Evolutionary conservation across 345 rosid genomes (phyloP).

Genomic region (Theobroma cacao): DNA sequence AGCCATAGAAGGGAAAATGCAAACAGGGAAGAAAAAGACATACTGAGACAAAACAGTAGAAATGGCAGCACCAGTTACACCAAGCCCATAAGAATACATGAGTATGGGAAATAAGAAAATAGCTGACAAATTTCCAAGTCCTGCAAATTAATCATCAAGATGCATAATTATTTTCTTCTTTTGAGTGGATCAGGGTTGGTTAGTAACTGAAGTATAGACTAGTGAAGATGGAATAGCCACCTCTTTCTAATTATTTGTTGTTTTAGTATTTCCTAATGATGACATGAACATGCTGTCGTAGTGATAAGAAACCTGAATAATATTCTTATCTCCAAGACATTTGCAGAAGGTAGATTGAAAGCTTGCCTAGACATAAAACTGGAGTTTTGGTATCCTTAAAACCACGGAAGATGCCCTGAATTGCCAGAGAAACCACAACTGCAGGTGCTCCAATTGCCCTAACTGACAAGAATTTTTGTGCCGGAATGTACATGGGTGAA

Average conservation of each 20-base stretch:
- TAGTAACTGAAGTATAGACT: background rate
- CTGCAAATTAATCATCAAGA: constrained; percentile 19
- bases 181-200: background rate
- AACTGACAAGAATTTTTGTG: constrained; percentile 29
- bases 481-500: constrained; percentile 34
- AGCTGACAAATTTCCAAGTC: constrained; percentile 35
- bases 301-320: too few relatives aligned
- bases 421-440: constrained; percentile 32
- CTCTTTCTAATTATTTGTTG: too few relatives aligned
- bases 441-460: constrained; percentile 42
- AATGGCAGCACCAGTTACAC: constrained; percentile 40
- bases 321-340: too few relatives aligned
- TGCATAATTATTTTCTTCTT: background rate
- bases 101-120: constrained; percentile 33
- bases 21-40: background rate
- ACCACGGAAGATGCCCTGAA: constrained; percentile 40
- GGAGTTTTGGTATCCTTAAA: constrained; percentile 42
- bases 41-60: constrained; percentile 40
- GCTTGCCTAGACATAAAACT: constrained; percentile 34
- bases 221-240: too few relatives aligned
- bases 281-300: too few relatives aligned
- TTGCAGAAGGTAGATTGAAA: background rate
- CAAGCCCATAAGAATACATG: constrained; percentile 28
- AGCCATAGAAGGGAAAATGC: background rate
- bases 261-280: too few relatives aligned